Evolutionary conservation across 208 protist species (phyloP).

Genomic region (Crithidia fasciculata): DNA sequence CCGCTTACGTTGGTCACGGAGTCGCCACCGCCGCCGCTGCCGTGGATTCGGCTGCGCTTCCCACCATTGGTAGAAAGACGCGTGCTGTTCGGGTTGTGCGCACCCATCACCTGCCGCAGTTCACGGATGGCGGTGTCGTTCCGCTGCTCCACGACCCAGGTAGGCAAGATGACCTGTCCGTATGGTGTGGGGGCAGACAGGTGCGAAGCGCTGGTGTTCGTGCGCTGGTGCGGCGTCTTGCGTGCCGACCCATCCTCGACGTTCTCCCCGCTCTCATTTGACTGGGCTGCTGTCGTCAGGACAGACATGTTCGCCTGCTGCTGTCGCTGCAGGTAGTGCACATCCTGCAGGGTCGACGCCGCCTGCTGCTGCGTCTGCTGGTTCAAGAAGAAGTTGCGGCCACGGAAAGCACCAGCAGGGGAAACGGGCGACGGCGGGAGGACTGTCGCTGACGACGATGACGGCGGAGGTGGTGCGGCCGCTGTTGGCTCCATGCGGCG

Average conservation of each 20-base stretch:
- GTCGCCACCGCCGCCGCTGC: slow-evolving; percentile 37
- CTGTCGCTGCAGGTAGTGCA: slow-evolving; percentile 49
- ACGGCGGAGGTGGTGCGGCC: neutral
- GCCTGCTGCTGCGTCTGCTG: slow-evolving; percentile 31
- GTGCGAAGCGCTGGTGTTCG: slow-evolving; percentile 18
- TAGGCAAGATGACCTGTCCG: slow-evolving; percentile 77
- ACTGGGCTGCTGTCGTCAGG: slow-evolving; percentile 10
- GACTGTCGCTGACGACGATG: no score
- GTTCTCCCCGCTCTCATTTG: neutral
- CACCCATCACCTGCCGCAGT: slow-evolving; percentile 85
- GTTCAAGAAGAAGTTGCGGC: slow-evolving; percentile 58
- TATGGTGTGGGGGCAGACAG: slow-evolving; percentile 68
- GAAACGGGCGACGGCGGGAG: slow-evolving; percentile 16
- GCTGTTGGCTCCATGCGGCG: slow-evolving; percentile 35
- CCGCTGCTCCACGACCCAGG: slow-evolving; percentile 89
- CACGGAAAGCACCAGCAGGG: slow-evolving; percentile 33
- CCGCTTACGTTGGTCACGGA: slow-evolving; percentile 18
- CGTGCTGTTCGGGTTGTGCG: slow-evolving; percentile 67
- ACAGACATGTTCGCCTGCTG: slow-evolving; percentile 37
- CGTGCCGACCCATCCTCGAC: slow-evolving; percentile 20
- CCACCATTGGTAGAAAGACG: slow-evolving; percentile 46
- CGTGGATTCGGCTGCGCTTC: slow-evolving; percentile 44
- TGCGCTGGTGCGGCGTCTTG: slow-evolving; percentile 27
- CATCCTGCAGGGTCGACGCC: slow-evolving; percentile 61
- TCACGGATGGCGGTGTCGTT: slow-evolving; percentile 89